Evolutionary conservation across 2,329 filamentous ascomycete genomes (phyloP), one percentile per base, ranked within the genome.

Genomic region (Cytospora chrysosperma): DNA sequence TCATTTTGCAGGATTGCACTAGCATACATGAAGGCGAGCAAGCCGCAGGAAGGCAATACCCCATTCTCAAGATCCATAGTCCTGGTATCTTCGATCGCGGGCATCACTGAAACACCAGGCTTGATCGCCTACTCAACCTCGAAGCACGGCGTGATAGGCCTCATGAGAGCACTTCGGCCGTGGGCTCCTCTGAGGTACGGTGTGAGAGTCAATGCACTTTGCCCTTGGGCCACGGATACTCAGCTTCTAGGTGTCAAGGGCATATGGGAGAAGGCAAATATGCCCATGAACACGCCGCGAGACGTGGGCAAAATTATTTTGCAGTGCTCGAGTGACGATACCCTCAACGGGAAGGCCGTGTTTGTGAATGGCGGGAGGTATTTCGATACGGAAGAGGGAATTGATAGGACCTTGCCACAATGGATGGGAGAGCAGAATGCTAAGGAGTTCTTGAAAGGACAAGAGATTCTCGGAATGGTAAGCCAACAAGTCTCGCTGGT

Each of bases 141-240:
- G 7, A 82, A 84, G 67, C 81, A 83, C 65, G 81, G 78, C n/a
- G 76, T 84, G 0, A 73, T 81, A 30, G 81, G 81, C 0, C 71
- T 82, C 8, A 79, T 82, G 75, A 74, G 81, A 26, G 75, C 77
- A 21, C 70, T 83, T 30, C 73, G 78, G 40, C 67, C 67, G 1
- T 72, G 66, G 63, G 67, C 71, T 1, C 70, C 79, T 1, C 65
- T 69, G 3, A 67, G 72, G 51, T 71, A 75, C 27, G 69, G 71
- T 17, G 73, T 81, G 4, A 70, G 78, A 15, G 73, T 77, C 21
- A 82, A 81, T 66, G 77, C 76, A 5, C 72, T 82, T n/a, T 80
- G 78, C 10, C 79, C 80, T 1, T 82, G 79, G 69, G 74, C 80
- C 13, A 82, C 79, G 0, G 76, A 78, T 3, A 81, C 79, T 17